Percentiles rank a stretch among this genome's conserved stretches.
Conservation (phyloP, 1,284 basidiomycete species). For the Singerocomus rubriflavus region DNA sequence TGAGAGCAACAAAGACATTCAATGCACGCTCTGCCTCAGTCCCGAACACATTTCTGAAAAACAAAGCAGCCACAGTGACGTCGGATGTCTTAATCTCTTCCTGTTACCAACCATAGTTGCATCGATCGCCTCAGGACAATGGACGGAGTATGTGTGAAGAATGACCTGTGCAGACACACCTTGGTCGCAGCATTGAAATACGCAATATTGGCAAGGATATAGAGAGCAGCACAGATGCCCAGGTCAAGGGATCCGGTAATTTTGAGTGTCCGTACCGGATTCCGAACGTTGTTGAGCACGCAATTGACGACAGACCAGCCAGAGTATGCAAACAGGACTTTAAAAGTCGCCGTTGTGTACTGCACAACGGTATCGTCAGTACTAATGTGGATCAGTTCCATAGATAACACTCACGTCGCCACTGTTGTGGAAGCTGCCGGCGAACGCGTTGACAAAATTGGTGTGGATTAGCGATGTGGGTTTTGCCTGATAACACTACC, state of each 20-base stretch:
- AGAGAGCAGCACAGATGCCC: conserved; percentile 44
- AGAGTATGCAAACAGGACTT: conserved; percentile 52
- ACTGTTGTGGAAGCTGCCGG: conserved; percentile 44
- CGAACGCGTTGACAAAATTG: conserved; percentile 49
- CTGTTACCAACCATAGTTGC: conserved; percentile 19
- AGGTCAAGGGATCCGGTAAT: conserved; percentile 54
- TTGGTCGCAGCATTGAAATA: conserved; percentile 42
- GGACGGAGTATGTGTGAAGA: no score
- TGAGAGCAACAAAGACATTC: conserved; percentile 51
- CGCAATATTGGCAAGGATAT: conserved; percentile 52
- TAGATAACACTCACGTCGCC: conserved; percentile 35
- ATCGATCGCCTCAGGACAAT: neutral
- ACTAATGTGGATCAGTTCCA: neutral
- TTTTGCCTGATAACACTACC: conserved; percentile 50
- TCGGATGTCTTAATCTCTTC: conserved; percentile 43
- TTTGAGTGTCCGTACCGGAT: conserved; percentile 51
- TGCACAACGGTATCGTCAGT: conserved; percentile 17
- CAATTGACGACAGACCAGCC: conserved; percentile 56
- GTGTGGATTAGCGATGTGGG: conserved; percentile 39
- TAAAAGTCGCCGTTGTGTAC: conserved; percentile 59
- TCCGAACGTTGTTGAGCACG: conserved; percentile 52
- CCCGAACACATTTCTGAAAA: conserved; percentile 56
- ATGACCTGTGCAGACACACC: neutral
- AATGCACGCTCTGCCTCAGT: conserved; percentile 43
- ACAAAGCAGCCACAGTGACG: conserved; percentile 51